phyloP scores from a whole-genome alignment of 2,329 filamentous ascomycete genomes.

The Graphilbum fragrans region DNA sequence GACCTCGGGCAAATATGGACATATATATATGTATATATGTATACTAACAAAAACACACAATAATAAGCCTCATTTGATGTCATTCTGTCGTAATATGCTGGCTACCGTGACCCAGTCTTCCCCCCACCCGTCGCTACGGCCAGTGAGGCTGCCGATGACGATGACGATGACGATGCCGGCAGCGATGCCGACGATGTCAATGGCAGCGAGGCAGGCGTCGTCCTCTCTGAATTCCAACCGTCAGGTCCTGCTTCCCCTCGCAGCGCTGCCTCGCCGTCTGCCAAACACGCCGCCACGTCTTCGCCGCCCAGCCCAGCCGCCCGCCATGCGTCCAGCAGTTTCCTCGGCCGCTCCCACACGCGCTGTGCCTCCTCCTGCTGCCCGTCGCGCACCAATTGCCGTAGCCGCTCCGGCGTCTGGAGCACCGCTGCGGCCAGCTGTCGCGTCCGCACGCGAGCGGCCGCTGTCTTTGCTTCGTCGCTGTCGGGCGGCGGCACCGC shows the following conservation, averaged over 20 bases:
- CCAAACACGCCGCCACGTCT: conserved; percentile 38
- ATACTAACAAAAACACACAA: too few species aligned
- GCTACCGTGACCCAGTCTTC: too few species aligned
- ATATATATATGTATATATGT: too few species aligned
- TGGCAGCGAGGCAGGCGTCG: background rate
- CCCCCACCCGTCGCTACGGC: too few species aligned
- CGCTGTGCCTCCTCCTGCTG: conserved; percentile 46
- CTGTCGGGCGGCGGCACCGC: conserved; percentile 34
- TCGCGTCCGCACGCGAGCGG: conserved; percentile 28
- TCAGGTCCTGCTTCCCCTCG: conserved; percentile 8
- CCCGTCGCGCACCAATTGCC: conserved; percentile 44
- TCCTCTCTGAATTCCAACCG: background rate
- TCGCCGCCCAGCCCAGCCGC: conserved; percentile 39
- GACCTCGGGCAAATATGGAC: too few species aligned
- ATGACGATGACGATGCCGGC: too few species aligned
- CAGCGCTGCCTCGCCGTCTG: conserved; percentile 41
- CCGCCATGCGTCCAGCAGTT: conserved; percentile 39
- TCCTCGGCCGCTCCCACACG: conserved; percentile 42
- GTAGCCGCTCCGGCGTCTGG: conserved; percentile 46
- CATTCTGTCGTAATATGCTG: too few species aligned
- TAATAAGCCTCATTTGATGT: too few species aligned
- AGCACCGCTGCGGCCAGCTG: conserved; percentile 52
- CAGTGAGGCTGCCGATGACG: too few species aligned
- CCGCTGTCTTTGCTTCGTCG: conserved; percentile 20
- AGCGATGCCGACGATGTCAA: background rate